Conservation (phyloP, 768 basidiomycete genomes). For the Megacollybia marginata region DNA sequence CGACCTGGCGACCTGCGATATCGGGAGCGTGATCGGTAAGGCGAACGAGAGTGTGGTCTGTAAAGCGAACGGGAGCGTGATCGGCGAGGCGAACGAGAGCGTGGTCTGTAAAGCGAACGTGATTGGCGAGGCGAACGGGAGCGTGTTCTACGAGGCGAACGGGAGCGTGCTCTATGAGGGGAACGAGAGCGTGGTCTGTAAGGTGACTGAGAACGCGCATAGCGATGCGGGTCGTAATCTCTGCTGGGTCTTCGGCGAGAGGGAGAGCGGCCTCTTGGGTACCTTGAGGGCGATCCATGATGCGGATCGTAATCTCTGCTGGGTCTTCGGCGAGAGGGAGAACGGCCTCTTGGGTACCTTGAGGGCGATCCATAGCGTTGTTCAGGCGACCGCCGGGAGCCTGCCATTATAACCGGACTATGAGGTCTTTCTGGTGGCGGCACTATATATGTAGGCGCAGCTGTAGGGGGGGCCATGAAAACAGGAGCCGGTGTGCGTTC, state of each 20-base stretch:
- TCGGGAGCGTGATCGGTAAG: conserved; percentile 4
- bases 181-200: conserved; percentile 11
- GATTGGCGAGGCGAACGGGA: conserved; percentile 20
- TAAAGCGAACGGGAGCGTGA: conserved; percentile 8
- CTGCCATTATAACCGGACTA: neutral
- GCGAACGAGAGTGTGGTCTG: conserved; percentile 14
- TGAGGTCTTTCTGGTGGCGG: neutral
- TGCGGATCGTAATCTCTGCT: conserved; percentile 2
- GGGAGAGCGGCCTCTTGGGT: conserved; percentile 16
- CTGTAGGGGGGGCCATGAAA: neutral
- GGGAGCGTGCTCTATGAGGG: neutral
- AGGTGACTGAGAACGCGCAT: neutral
- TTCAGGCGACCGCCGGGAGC: neutral
- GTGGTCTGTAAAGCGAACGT: conserved; percentile 12
- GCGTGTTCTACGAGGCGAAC: conserved; percentile 1
- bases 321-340: conserved; percentile 13
- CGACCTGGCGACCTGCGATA: conserved; percentile 4
- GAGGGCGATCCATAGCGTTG: conserved; percentile 8
- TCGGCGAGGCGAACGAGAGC: conserved; percentile 13
- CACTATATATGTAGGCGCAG: neutral
- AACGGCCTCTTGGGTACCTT: conserved; percentile 14
- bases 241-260: conserved; percentile 9
- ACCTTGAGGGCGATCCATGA: conserved; percentile 9
- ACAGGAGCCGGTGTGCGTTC: neutral
- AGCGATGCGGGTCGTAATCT: conserved; percentile 1